These are phyloP conservation scores for Cucurbita pepo DNA, from an alignment of 306 rosid species.

Conservation along the genomic window DNA sequence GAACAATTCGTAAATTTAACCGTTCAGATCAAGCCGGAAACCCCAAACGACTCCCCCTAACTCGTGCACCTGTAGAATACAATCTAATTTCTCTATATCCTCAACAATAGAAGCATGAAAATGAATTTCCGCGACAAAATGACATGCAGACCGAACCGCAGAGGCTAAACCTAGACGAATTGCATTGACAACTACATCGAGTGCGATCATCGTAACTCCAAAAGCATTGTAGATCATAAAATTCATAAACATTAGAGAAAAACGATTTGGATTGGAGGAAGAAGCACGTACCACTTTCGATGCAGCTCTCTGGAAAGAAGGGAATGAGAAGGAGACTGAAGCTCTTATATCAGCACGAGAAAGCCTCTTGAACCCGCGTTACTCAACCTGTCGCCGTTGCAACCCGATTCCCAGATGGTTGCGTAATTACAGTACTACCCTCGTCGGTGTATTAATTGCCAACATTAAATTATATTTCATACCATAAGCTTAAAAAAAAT, in stretches of 20 bases:
- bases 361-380: neutral
- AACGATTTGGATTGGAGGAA: neutral
- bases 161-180: neutral
- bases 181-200: neutral
- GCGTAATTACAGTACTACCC: neutral
- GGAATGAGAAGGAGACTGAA: neutral
- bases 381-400: neutral
- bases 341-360: neutral
- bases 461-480: too few species aligned
- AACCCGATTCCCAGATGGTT: neutral
- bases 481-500: too few species aligned
- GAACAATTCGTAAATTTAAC: neutral
- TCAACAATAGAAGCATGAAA: neutral
- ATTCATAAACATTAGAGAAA: neutral
- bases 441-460: too few species aligned
- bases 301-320: neutral
- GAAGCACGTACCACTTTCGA: neutral
- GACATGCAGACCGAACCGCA: neutral
- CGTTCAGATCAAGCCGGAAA: neutral
- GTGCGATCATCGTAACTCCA: neutral
- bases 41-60: neutral
- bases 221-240: neutral
- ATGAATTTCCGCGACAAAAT: neutral
- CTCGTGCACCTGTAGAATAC: neutral
- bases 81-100: neutral